phyloP scores from a whole-genome alignment of 495 filamentous ascomycete genomes.

The Penicillium bialowiezense region DNA sequence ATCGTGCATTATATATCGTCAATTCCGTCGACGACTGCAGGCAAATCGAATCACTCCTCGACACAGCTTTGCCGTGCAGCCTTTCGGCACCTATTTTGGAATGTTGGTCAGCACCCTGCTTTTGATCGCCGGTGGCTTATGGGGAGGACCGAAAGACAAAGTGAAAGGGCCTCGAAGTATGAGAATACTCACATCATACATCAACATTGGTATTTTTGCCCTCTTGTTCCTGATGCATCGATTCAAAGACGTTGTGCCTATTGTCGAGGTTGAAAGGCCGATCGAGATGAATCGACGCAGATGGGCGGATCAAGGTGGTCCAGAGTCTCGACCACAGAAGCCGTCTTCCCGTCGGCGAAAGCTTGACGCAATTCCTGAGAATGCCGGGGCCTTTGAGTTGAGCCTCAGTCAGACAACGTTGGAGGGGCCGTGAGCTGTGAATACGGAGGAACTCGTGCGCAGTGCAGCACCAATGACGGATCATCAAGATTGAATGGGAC shows the following conservation, averaged over 20 bases:
- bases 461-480: background rate
- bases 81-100: constrained; percentile 49
- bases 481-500: no score
- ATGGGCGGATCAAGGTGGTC: background rate
- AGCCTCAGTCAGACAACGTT: constrained; percentile 6
- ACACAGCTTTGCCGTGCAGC: constrained; percentile 48
- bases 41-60: constrained; percentile 38
- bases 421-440: constrained; percentile 2
- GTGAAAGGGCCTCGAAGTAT: constrained; percentile 37
- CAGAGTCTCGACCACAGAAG: background rate
- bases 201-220: constrained; percentile 57
- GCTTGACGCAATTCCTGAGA: background rate
- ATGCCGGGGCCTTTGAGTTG: background rate
- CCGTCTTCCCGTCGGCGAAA: background rate
- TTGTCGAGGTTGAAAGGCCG: constrained; percentile 2
- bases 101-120: constrained; percentile 47
- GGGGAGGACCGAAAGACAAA: constrained; percentile 42
- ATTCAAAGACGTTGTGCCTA: constrained; percentile 7
- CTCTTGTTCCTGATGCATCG: constrained; percentile 31
- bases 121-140: constrained; percentile 51
- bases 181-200: constrained; percentile 57
- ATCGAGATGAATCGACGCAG: background rate
- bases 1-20: constrained; percentile 53
- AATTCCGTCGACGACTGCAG: constrained; percentile 48
- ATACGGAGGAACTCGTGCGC: background rate